Conservation (phyloP, 2,329 filamentous ascomycete genomes). For the Reticulascus tulasneorum region DNA sequence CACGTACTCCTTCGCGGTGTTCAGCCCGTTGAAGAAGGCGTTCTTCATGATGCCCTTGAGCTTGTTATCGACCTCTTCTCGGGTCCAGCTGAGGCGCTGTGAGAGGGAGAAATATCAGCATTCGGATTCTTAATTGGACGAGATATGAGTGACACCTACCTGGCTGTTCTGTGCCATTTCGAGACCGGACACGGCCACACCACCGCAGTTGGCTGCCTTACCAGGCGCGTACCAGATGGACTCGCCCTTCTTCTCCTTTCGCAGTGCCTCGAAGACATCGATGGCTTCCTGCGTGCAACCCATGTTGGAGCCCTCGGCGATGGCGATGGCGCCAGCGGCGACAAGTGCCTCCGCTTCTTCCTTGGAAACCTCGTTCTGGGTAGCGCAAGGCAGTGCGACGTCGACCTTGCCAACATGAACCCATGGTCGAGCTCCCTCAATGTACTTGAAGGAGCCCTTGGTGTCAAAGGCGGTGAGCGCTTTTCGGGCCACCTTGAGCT, state of each 20-base stretch:
- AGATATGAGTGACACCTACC: no score
- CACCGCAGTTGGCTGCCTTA: conserved; percentile 96
- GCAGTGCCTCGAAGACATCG: conserved; percentile 79
- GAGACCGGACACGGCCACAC: conserved; percentile 93
- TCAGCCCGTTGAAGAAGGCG: conserved; percentile 84
- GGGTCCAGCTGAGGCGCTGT: conserved; percentile 76
- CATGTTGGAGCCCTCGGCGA: conserved; percentile 99
- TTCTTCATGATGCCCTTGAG: conserved; percentile 94
- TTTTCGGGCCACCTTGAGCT: conserved; percentile 83
- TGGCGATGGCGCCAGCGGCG: conserved; percentile 71
- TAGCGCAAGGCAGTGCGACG: conserved; percentile 86
- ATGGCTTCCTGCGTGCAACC: conserved; percentile 96
- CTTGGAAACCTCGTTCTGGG: conserved; percentile 93
- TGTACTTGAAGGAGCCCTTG: conserved; percentile 72
- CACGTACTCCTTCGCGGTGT: conserved; percentile 87
- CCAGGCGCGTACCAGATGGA: conserved; percentile 95
- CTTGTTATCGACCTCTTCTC: conserved; percentile 85
- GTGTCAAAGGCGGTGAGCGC: conserved; percentile 69
- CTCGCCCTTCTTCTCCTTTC: conserved; percentile 62
- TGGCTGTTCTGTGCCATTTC: conserved; percentile 98
- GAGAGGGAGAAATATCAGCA: neutral
- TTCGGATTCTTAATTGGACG: conserved; percentile 14
- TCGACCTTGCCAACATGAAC: conserved; percentile 84
- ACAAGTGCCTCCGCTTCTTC: conserved; percentile 86
- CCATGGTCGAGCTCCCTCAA: conserved; percentile 87